Base-by-base conservation (phyloP, 441 rosid genomes). In the Corymbia calophylla region DNA sequence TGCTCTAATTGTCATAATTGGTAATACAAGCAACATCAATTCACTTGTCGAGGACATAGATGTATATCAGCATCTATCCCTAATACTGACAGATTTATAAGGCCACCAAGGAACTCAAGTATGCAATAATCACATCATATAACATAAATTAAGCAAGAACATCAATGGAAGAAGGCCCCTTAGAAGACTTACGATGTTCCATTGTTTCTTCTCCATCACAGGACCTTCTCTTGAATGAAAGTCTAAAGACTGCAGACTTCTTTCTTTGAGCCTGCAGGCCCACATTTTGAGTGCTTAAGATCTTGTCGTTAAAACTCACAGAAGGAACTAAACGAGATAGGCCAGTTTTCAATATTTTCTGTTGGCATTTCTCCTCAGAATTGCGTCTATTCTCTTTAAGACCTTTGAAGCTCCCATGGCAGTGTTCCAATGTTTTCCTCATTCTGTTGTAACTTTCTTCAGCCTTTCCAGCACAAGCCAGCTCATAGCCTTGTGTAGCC, bases 151-250 rank as follows among this genome's bases (percentile, higher is more conserved):
- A 39, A 77, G 82, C 82, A 35, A 19, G 82, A 73, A 48, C 23
- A 64, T 44, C 62, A 62, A 39, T 82, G 13, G 15, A 77, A 49
- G 54, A 66, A 73, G 51, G 27, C 15, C 87, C 80, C 87, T 88
- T 54, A 53, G 47, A 89, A 51, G 82, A 89, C 96, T 93, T 92
- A 95, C 97, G 90, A 8, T 91, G 93, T 91, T 95, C 95, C 7
- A 89, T 90, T 62, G 92, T 93, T 91, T 95, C 99, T 62, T 97
- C 98, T 86, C 95, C 97, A 53, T 97, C 98, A 17, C 96, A 94
- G 5, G 99, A 97, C 93, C 93, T 94, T 92, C 97, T 94, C 92
- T 95, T 97, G 92, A 97, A 93, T 10, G 99, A 97, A 91, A 97
- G 97, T 91, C 98, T 93, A 86, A 92, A 93, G 90, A 97, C 95